Base-by-base conservation (phyloP, 2,329 filamentous ascomycete species). In the Ophiostoma fasciatum region DNA sequence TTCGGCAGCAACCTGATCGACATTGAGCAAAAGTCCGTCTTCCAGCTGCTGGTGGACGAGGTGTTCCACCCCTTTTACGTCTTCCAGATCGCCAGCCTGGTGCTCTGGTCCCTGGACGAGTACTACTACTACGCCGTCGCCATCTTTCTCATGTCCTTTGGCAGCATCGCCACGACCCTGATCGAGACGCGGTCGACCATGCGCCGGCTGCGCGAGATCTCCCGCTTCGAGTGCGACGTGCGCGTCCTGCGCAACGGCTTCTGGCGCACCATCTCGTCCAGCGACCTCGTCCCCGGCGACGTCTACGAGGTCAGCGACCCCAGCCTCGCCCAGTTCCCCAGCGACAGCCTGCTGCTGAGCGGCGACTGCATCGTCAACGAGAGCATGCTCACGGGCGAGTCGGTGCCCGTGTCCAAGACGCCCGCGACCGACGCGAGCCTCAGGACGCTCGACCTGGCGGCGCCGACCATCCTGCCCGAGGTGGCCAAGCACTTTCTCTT, bases 351-450 rank as follows among this genome's bases (percentile, higher is more conserved):
- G 23, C 62, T 98, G 6, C 67, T 98, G 0, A 83, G 82, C 35
- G 92, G 90, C 28, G 92, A 98, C 57, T 94, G 87, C 50, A 96
- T 98, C 43, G 87, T 98, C 45, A 98, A 98, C 50, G 90, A 98
- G 59, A 96, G 90, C 59, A 98, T 98, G 90, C 71, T 98, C 25
- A 98, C 90, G 27, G 81, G 88, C 39, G 90, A 98, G 63, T 96
- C 90, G 28, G 87, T 98, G 5, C 92, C 90, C 3, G 88, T 98
- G 2, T 94, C 87, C 3, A 98, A 98, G 57, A 66, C 77, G 2
- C 87, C 90, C 2, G 77, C 84, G 4, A 84, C 73, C 2, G 78
- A 94, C 50, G 77, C 88, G 42, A 76, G 81, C 2, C 63, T 98
- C n/a, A 65, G 68, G 18, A 61, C 71, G 32, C 69, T 98, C 48